phyloP scores from a whole-genome alignment of 2,329 filamentous ascomycete species.

The Exophiala alcalophila region DNA sequence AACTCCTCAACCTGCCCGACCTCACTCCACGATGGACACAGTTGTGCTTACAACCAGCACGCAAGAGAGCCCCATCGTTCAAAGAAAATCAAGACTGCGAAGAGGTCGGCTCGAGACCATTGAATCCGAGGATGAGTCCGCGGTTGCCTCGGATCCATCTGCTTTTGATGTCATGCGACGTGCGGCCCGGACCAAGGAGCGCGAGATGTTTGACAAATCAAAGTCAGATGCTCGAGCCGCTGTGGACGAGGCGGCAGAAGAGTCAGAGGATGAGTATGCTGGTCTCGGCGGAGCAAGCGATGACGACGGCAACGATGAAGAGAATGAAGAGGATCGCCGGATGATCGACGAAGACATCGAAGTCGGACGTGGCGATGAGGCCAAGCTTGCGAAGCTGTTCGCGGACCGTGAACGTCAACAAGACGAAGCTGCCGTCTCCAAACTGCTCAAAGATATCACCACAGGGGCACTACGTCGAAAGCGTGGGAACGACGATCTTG shows the following conservation, averaged over 20 bases:
- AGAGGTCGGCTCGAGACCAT: slow-evolving; percentile 49
- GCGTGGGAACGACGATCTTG: slow-evolving; percentile 71
- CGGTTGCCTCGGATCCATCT: slow-evolving; percentile 36
- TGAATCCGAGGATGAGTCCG: slow-evolving; percentile 42
- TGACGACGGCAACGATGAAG: slow-evolving; percentile 71
- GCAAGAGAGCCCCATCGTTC: slow-evolving; percentile 64
- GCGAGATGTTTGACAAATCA: slow-evolving; percentile 70
- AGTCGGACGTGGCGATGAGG: slow-evolving; percentile 72
- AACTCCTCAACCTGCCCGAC: slow-evolving; percentile 34
- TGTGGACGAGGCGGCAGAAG: slow-evolving; percentile 85
- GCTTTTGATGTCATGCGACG: slow-evolving; percentile 72
- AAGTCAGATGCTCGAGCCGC: slow-evolving; percentile 83
- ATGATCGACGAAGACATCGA: slow-evolving; percentile 83
- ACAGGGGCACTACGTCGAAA: slow-evolving; percentile 83
- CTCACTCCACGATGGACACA: slow-evolving; percentile 69
- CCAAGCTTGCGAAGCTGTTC: slow-evolving; percentile 78
- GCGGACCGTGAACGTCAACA: slow-evolving; percentile 75
- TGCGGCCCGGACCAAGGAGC: slow-evolving; percentile 54
- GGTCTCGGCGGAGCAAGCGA: slow-evolving; percentile 87
- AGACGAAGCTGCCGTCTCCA: slow-evolving; percentile 84
- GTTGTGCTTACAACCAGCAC: slow-evolving; percentile 51
- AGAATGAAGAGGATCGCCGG: slow-evolving; percentile 69
- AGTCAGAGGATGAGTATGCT: slow-evolving; percentile 97
- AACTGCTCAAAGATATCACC: slow-evolving; percentile 88
- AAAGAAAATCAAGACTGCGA: slow-evolving; percentile 51